These are phyloP conservation scores for Thelephora terrestris DNA, from an alignment of 1,284 basidiomycete species.

Conservation along the genomic window DNA sequence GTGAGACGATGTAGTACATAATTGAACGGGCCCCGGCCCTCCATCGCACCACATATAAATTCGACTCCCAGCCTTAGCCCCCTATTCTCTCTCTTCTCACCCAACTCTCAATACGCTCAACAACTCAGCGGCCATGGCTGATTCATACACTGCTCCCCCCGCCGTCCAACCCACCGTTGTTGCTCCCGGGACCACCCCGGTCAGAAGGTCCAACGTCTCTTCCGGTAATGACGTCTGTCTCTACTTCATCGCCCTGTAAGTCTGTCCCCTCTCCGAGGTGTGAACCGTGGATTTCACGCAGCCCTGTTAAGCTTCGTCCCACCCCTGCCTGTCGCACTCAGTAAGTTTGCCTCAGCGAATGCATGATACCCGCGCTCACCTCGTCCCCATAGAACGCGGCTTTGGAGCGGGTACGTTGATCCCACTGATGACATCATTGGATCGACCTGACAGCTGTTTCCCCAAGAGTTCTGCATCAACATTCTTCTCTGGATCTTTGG, in stretches of 20 bases:
- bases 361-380: not conserved
- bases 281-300: not conserved
- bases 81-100: too few species aligned
- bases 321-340: conserved; percentile 42
- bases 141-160: not conserved
- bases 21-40: too few species aligned
- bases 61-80: too few species aligned
- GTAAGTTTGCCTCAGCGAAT: conserved; percentile 21
- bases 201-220: not conserved
- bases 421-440: not conserved
- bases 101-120: too few species aligned
- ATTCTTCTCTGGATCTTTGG: conserved; percentile 41
- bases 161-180: not conserved
- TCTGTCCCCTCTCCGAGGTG: conserved; percentile 1
- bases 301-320: conserved; percentile 33
- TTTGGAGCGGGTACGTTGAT: conserved; percentile 25
- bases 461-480: conserved; percentile 45
- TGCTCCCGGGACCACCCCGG: not conserved
- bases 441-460: not conserved
- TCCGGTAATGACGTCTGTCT: conserved; percentile 25
- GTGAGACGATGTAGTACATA: too few species aligned
- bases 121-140: too few species aligned
- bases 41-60: too few species aligned
- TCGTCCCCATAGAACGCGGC: conserved; percentile 26
- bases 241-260: conserved; percentile 42